Base-by-base conservation (phyloP, 176 grass and related monocot species). In the Neostapfia colusana region DNA sequence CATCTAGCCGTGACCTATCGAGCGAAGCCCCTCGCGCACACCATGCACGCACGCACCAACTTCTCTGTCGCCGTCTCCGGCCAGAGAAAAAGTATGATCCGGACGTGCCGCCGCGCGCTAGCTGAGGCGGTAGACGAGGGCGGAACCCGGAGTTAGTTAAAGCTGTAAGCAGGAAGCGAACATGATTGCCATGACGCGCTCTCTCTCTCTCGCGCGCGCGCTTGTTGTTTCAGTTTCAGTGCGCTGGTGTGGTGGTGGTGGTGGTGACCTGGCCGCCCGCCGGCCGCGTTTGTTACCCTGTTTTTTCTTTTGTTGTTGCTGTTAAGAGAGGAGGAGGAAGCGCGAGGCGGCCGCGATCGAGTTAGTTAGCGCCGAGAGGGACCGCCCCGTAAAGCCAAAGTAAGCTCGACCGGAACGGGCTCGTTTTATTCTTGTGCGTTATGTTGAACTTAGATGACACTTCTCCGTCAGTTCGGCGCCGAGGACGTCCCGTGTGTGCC, bases 351-450 rank as follows among this genome's bases (percentile, higher is more conserved):
- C 18, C 66, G 50, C 24, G 50, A 17, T 37, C 50, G 79, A 16
- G 86, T 84, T 84, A 39, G 86, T 65, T 84, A 80, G 80, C 75
- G 54, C 28, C 26, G 86, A 88, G 81, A 88, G 76, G 70, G 81
- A 88, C 81, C 71, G 13, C 7, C 71, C 70, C 81, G 86, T 88
- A 67, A 81, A 59, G 31, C 4, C 86, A 76, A 88, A 84, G 86
- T 81, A 76, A 87, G 58, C 64, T 49, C 24, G 82, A 37, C 36
- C 17, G 5, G 41, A 8, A 23, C 6, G 21, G 6, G 4, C 5
- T 3, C 10, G 18, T 10, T 20, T 5, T 7, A 7, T 20, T 54
- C 44, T 38, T 65, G 3, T n/a, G 38, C 65, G 26, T 5, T 78
- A 66, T 18, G 70, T 15, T 10, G 23, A 31, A 41, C 31, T 8